Evolutionary conservation across 2,329 filamentous ascomycete genomes (phyloP), one percentile per base, ranked within the genome.

Genomic region (Penicillium sp.): DNA sequence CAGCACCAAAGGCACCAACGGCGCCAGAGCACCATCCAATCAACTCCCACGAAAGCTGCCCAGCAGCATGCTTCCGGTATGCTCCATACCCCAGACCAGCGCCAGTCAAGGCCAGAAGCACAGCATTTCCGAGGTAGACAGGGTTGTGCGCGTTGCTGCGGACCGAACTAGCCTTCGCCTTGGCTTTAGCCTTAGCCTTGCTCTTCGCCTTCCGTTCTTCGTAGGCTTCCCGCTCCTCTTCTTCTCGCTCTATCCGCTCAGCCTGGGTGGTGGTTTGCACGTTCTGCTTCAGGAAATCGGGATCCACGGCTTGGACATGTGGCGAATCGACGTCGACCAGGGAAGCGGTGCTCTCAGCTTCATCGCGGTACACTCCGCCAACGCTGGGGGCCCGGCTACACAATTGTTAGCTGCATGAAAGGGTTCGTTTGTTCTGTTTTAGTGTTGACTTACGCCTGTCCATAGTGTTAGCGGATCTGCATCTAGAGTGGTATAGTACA

Each of bases 291-390:
- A 70, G 60, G 56, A 69, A 75, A 37, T 69, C 60, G 7, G 72
- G 57, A 31, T 69, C 68, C 21, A 75, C 72, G 3, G 69, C 64
- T 40, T 63, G 61, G 37, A 76, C 65, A 49, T 75, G 72, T 4
- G 72, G 72, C 12, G 69, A 67, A 59, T 75, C 73, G 43, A 76
- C 72, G 49, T 76, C 73, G 54, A 75, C 64, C 45, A 75, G 62
- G 39, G 67, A 70, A 13, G 69, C 65, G 28, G 71, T 68, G 49
- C 67, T 71, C 49, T 72, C 70, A n/a, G 64, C 64, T 46, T 70
- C 65, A 37, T 65, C 61, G 40, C 66, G 64, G 54, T 72, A 66
- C 42, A 75, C 51, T 44, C 65, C 58, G 12, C 65, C 65, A 21
- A 69, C 64, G 37, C 63, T 51, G 21, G 71, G 71, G 17, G 73